These are phyloP conservation scores for Dendrobium officinale DNA, from an alignment of 106 monocot species.

Conservation along the genomic window DNA sequence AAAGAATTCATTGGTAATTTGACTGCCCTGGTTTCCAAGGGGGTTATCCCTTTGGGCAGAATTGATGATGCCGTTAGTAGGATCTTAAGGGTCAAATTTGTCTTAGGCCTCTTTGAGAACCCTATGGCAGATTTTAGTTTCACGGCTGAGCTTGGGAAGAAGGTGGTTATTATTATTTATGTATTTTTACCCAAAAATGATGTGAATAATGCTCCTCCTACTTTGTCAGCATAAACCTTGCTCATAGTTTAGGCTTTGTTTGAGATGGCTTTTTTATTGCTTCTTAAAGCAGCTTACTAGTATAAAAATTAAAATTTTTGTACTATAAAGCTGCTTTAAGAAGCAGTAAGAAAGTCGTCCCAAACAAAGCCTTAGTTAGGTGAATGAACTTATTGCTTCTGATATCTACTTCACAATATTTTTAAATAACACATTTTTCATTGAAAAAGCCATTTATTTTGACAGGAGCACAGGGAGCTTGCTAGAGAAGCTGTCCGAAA, in stretches of 20 bases:
- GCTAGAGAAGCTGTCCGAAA: conserved; percentile 66
- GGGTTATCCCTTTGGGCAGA: conserved; percentile 36
- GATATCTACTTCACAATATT: background rate
- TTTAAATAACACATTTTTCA: background rate
- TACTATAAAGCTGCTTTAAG: no score
- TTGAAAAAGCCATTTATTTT: background rate
- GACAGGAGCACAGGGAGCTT: conserved; percentile 56
- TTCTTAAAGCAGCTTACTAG: no score
- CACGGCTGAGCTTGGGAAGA: conserved; percentile 41
- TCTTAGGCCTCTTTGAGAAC: conserved; percentile 64
- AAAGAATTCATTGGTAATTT: conserved; percentile 36
- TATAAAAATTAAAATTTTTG: no score
- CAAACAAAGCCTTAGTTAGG: background rate
- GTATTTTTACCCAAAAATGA: no score
- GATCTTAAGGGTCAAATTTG: conserved; percentile 59
- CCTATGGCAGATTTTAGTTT: conserved; percentile 44
- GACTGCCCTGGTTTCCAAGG: conserved; percentile 38
- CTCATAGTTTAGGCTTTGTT: background rate
- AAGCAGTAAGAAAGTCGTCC: no score
- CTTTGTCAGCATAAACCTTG: background rate
- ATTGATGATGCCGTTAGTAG: conserved; percentile 60
- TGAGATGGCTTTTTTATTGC: no score
- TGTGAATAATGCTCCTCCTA: background rate
- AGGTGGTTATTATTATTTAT: conserved; percentile 16
- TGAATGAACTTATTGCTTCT: background rate